Conservation (phyloP, 192 early-diverging fungal species). For the Backusella psychrophila region DNA sequence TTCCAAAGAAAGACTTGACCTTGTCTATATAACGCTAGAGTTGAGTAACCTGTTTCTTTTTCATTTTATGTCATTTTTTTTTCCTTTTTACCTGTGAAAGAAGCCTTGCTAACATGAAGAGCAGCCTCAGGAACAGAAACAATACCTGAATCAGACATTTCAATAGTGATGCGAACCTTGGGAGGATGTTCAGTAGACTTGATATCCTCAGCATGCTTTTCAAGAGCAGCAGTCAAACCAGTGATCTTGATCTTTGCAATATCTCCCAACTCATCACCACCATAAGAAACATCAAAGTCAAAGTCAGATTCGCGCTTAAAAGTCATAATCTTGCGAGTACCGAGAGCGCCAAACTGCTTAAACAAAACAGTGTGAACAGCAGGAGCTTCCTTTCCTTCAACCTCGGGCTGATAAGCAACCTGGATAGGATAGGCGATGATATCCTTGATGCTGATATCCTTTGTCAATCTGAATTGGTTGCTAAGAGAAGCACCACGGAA, state of each 20-base stretch:
- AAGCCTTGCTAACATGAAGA: conserved; percentile 42
- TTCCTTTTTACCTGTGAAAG: conserved; percentile 36
- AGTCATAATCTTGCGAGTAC: conserved; percentile 83
- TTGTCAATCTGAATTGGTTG: conserved; percentile 77
- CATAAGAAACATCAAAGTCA: conserved; percentile 69
- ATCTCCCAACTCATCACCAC: conserved; percentile 29
- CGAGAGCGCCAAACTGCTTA: conserved; percentile 63
- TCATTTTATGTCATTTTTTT: background rate
- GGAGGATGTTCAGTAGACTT: conserved; percentile 41
- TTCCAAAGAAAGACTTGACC: conserved; percentile 66
- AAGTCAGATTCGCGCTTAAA: conserved; percentile 82
- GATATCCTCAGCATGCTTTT: conserved; percentile 59
- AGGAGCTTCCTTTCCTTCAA: conserved; percentile 25
- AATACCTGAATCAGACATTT: conserved; percentile 76
- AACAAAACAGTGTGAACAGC: conserved; percentile 55
- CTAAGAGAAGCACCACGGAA: conserved; percentile 85
- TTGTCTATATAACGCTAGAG: conserved; percentile 35
- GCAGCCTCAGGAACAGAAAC: conserved; percentile 66
- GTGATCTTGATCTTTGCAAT: conserved; percentile 63
- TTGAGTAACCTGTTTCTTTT: background rate
- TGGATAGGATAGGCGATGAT: conserved; percentile 65
- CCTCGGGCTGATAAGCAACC: conserved; percentile 54
- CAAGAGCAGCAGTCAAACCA: conserved; percentile 69
- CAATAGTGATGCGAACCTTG: conserved; percentile 83
- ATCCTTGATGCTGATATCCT: conserved; percentile 87